Percentiles rank a stretch among this genome's conserved stretches.
phyloP scores from a whole-genome alignment of 345 rosid genomes.

The Populus deltoides region DNA sequence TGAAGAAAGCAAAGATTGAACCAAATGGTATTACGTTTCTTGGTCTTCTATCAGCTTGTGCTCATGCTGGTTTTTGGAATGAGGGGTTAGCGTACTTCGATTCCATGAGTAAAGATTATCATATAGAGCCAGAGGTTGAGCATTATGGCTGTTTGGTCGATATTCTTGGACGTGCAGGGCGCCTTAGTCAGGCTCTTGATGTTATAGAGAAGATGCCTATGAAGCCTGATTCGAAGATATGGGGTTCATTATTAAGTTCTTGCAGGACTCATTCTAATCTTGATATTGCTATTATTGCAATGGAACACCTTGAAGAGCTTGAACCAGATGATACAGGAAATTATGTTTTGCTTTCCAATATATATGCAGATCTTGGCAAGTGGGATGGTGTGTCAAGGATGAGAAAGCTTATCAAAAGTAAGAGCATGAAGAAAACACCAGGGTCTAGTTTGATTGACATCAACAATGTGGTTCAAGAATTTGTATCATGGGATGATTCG shows the following conservation, averaged over 20 bases:
- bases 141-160: constrained; percentile 19
- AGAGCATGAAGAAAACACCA: constrained; percentile 48
- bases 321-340: constrained; percentile 62
- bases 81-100: constrained; percentile 11
- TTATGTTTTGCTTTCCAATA: constrained; percentile 51
- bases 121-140: constrained; percentile 9
- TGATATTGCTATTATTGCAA: constrained; percentile 24
- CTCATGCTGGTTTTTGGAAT: constrained; percentile 21
- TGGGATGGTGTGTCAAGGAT: constrained; percentile 46
- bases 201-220: constrained; percentile 8
- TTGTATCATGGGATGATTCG: constrained; percentile 45
- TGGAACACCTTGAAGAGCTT: constrained; percentile 46
- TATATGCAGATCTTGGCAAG: constrained; percentile 54
- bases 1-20: constrained; percentile 16
- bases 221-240: constrained; percentile 23
- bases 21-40: constrained; percentile 12
- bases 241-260: constrained; percentile 17
- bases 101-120: constrained; percentile 8
- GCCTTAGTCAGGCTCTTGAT: constrained; percentile 1
- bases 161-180: constrained; percentile 17
- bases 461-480: constrained; percentile 50
- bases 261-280: constrained; percentile 16
- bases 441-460: constrained; percentile 58
- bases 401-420: constrained; percentile 43
- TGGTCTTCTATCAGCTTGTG: constrained; percentile 22